Evolutionary conservation across 768 basidiomycete species (phyloP), one percentile per base, ranked within the genome.

Genomic region (Phlebiopsis flavidoalba): DNA sequence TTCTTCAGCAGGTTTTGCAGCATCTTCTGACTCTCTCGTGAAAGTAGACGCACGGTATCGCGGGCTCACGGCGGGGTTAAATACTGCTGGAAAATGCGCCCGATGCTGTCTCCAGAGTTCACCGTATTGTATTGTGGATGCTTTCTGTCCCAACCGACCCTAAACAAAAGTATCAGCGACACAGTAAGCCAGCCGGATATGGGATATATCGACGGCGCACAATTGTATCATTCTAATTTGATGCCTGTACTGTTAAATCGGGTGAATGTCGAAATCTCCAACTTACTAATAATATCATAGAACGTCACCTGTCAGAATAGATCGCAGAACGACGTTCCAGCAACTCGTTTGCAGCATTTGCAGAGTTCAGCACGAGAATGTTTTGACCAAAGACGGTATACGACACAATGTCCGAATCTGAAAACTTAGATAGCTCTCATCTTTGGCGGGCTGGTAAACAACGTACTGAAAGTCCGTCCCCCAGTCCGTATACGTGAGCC

Each of bases 331-430:
- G 68, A 53, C 71, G 71, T 54, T 75, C 73, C 53, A 76, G 62
- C 12, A 76, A 67, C 22, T 76, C 75, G 14, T 61, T 63, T 22
- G 73, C 73, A 21, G 68, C 71, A 33, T 65, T 55, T 17, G 65
- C 51, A 3, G 75, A 71, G 63, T 73, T 75, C 26, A 76, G 54
- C 8, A 76, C 62, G 21, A 76, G 40, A 51, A 74, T 61, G 4
- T 69, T 61, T 17, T 67, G 65, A 17, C 57, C 57, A 4, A 58
- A 2, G 15, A 48, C 5, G 35, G 21, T n/a, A 15, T 48, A 45
- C 14, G 21, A 37, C 19, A 58, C 17, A 21, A 58, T 58, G 46
- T 58, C 57, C 8, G 57, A 58, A 8, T n/a, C 57, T 58, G 3
- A 3, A 7, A 24, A 21, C 26, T 5, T n/a, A n/a, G n/a, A n/a